Conservation (phyloP, 768 basidiomycete species). For the Arthromyces matolae region DNA sequence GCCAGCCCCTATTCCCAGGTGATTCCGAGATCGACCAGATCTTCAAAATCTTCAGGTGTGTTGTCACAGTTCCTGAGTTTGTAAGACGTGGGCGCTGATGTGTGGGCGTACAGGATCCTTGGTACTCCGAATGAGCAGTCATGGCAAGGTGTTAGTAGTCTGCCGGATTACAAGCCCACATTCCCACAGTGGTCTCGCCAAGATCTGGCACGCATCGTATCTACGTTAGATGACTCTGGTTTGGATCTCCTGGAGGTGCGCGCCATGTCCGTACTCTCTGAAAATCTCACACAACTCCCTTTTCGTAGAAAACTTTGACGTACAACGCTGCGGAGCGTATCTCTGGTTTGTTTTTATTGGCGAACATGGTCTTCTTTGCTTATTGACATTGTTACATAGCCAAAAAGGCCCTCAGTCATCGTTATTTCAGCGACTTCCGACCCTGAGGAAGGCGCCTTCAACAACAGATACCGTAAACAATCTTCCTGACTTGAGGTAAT, state of each 20-base stretch:
- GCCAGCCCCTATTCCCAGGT: constrained; percentile 89
- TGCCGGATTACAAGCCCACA: constrained; percentile 94
- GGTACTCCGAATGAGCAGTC: constrained; percentile 89
- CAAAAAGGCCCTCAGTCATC: constrained; percentile 52
- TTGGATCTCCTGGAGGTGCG: constrained; percentile 72
- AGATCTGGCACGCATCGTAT: constrained; percentile 64
- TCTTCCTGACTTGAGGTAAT: not conserved
- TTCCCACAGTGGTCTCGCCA: constrained; percentile 93
- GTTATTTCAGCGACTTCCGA: constrained; percentile 44
- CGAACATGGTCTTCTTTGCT: constrained; percentile 12
- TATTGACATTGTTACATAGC: constrained; percentile 45
- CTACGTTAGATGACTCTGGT: constrained; percentile 71
- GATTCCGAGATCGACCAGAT: constrained; percentile 99
- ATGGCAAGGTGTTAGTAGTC: constrained; percentile 85
- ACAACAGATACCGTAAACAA: constrained; percentile 2
- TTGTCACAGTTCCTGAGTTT: not conserved
- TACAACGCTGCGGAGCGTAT: constrained; percentile 92
- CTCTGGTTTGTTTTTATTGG: constrained; percentile 62
- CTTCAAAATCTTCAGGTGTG: constrained; percentile 95
- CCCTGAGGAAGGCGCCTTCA: constrained; percentile 16
- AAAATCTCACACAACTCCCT: not conserved
- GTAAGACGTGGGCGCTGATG: not conserved
- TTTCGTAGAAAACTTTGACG: constrained; percentile 59
- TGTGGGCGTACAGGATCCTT: constrained; percentile 57
- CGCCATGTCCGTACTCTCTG: constrained; percentile 12